Percentiles rank a stretch among this genome's conserved stretches.
Conservation (phyloP, 768 basidiomycete species). For the Pleurotus pulmonarius region DNA sequence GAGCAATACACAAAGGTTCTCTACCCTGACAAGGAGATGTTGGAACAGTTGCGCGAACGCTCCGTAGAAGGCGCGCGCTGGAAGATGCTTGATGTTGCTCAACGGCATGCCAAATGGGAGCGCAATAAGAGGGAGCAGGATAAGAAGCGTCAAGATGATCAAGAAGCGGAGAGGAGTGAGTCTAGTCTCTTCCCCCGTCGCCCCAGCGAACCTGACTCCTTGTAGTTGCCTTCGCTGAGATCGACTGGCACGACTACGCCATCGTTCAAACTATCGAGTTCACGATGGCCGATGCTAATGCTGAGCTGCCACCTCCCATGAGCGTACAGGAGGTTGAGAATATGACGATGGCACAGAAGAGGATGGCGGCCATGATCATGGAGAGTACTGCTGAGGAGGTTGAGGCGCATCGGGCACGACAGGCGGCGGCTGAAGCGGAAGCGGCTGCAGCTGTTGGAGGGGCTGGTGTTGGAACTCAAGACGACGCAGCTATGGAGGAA, state of each 20-base stretch:
- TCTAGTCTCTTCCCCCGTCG: constrained; percentile 15
- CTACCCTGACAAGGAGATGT: constrained; percentile 71
- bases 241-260: constrained; percentile 99
- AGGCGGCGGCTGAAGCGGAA: constrained; percentile 83
- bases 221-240: constrained; percentile 88
- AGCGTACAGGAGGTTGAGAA: constrained; percentile 91
- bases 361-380: constrained; percentile 98
- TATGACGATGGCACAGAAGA: constrained; percentile 95
- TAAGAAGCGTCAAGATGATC: constrained; percentile 83
- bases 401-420: constrained; percentile 74
- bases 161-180: constrained; percentile 86
- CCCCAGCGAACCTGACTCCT: constrained; percentile 7
- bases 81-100: constrained; percentile 73
- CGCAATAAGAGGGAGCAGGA: constrained; percentile 78
- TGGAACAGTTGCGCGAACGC: constrained; percentile 67
- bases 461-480: constrained; percentile 47
- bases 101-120: constrained; percentile 86
- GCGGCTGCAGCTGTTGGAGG: constrained; percentile 77
- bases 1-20: constrained; percentile 94
- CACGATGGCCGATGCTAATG: constrained; percentile 84
- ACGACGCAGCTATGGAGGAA: constrained; percentile 79
- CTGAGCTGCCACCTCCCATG: constrained; percentile 96
- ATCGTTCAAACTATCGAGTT: constrained; percentile 99
- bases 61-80: constrained; percentile 66
- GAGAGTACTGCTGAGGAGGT: constrained; percentile 88